Conservation (phyloP, 768 basidiomycete species). For the Grammothele lineata region DNA sequence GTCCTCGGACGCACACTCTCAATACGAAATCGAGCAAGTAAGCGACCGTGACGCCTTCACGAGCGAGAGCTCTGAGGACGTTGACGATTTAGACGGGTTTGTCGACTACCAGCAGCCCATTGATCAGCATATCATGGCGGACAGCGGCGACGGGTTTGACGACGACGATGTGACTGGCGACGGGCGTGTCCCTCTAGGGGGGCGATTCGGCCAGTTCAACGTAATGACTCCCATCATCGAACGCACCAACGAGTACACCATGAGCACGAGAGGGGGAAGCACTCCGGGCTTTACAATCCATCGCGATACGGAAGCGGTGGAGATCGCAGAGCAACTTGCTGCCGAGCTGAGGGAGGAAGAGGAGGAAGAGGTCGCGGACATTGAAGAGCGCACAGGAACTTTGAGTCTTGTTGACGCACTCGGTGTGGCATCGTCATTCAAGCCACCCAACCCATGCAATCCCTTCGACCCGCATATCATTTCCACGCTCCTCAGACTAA, state of each 20-base stretch:
- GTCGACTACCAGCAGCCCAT: slow-evolving; percentile 1
- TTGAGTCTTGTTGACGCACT: slow-evolving; percentile 65
- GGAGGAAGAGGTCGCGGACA: slow-evolving; percentile 15
- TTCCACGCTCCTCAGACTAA: slow-evolving; percentile 56
- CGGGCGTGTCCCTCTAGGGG: slow-evolving; percentile 51
- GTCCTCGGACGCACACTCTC: slow-evolving; percentile 2
- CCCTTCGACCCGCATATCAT: slow-evolving; percentile 71
- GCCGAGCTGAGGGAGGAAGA: slow-evolving; percentile 34
- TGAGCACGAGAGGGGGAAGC: slow-evolving; percentile 46
- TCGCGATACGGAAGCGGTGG: slow-evolving; percentile 43
- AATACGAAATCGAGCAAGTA: slow-evolving; percentile 5
- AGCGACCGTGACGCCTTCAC: slow-evolving; percentile 8
- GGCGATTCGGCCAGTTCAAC: slow-evolving; percentile 78
- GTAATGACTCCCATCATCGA: slow-evolving; percentile 99
- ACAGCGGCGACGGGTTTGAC: not conserved
- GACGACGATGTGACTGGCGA: slow-evolving; percentile 11
- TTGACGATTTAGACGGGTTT: slow-evolving; percentile 6
- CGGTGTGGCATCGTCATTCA: slow-evolving; percentile 57
- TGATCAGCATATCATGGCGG: not conserved
- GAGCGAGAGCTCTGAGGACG: slow-evolving; percentile 14
- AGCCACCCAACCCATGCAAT: slow-evolving; percentile 84
- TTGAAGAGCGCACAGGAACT: slow-evolving; percentile 61
- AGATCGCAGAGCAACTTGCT: slow-evolving; percentile 49
- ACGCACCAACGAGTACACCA: slow-evolving; percentile 82
- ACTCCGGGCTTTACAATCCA: slow-evolving; percentile 24